Conservation (phyloP, 2,329 filamentous ascomycete species). For the Colletotrichum simmondsii region DNA sequence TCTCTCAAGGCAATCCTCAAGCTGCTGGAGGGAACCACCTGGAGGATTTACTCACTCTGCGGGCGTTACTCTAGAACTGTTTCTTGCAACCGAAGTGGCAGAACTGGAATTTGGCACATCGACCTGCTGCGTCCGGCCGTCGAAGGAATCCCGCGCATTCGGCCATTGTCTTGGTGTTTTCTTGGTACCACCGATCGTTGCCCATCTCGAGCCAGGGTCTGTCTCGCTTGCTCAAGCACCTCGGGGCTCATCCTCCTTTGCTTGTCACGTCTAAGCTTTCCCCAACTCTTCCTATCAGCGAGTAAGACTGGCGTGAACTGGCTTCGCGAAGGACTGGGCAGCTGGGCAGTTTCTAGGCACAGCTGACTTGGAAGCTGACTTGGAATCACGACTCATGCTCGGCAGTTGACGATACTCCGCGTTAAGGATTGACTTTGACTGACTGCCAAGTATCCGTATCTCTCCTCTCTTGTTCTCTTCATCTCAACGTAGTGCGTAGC, state of each 20-base stretch:
- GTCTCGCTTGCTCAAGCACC: conserved; percentile 11
- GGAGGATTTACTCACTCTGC: background rate
- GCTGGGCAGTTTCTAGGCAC: conserved; percentile 16
- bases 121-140: background rate
- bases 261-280: conserved; percentile 33
- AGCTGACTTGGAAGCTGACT: no score
- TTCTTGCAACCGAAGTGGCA: background rate
- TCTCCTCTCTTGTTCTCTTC: background rate
- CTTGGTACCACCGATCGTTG: conserved; percentile 28
- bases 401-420: conserved; percentile 24
- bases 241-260: conserved; percentile 8
- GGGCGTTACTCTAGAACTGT: background rate
- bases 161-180: conserved; percentile 33
- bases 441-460: conserved; percentile 15
- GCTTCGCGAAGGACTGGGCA: background rate
- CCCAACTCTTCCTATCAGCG: conserved; percentile 12
- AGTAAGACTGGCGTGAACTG: background rate
- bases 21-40: background rate
- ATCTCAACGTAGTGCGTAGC: background rate
- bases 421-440: conserved; percentile 32
- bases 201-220: conserved; percentile 4
- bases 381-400: conserved; percentile 8
- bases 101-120: background rate
- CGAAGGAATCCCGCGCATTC: conserved; percentile 12
- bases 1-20: background rate